A percentile compares a stretch with the other conserved stretches of the same genome.
Evolutionary conservation across 148 eudicot genomes (phyloP).

Genomic region (Amaranthus cruentus): DNA sequence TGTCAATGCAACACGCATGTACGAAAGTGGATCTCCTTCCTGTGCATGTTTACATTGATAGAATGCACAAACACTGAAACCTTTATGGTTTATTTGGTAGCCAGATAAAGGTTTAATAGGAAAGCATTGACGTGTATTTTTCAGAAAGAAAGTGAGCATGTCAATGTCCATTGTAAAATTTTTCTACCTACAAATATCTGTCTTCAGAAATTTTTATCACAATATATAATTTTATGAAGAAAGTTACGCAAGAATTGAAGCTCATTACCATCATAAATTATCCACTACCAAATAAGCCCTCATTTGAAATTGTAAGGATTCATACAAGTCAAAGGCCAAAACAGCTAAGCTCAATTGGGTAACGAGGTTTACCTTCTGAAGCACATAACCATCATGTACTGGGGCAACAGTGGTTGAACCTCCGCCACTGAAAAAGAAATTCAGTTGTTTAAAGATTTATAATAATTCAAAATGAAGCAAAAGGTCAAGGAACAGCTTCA

Average conservation of each 20-base stretch:
- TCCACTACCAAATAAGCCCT: not conserved
- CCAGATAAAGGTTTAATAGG: too few relatives aligned
- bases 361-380: constrained; percentile 70
- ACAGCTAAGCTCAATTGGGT: not conserved
- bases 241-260: too few relatives aligned
- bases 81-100: too few relatives aligned
- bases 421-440: constrained; percentile 72
- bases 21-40: not conserved
- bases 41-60: not conserved
- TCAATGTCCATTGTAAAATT: too few relatives aligned
- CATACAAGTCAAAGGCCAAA: constrained; percentile 8
- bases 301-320: not conserved
- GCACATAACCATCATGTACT: constrained; percentile 98
- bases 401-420: constrained; percentile 96
- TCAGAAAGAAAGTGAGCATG: too few relatives aligned
- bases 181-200: too few relatives aligned
- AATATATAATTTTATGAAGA: too few relatives aligned
- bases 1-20: not conserved
- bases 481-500: not conserved
- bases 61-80: not conserved
- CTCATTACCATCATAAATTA: too few relatives aligned
- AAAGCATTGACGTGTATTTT: too few relatives aligned
- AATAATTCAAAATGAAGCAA: constrained; percentile 14
- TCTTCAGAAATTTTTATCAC: too few relatives aligned
- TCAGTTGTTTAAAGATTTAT: constrained; percentile 6